Conservation (phyloP, 345 rosid genomes). For the Pelargonium nanum region DNA sequence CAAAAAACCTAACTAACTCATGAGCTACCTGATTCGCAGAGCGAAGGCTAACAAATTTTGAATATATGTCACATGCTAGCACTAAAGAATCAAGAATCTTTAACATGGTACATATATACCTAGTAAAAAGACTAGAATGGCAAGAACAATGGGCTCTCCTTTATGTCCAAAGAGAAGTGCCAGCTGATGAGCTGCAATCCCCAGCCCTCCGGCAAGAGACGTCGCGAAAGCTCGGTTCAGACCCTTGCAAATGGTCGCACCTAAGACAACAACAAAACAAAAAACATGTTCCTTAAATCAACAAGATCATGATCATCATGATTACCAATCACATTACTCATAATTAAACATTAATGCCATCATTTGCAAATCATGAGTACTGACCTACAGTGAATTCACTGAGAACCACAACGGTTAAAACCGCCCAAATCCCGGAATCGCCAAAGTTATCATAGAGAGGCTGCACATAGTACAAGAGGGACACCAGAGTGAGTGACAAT, state of each 20-base stretch:
- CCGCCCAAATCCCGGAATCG: conserved; percentile 78
- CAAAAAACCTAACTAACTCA: too few relatives aligned
- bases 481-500: conserved; percentile 62
- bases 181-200: conserved; percentile 49
- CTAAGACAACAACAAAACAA: conserved; percentile 19
- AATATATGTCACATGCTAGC: too few relatives aligned
- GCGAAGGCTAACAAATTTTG: too few relatives aligned
- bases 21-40: too few relatives aligned
- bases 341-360: background rate
- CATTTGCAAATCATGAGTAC: background rate
- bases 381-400: conserved; percentile 76
- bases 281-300: background rate
- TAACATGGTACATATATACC: too few relatives aligned
- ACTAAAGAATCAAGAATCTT: too few relatives aligned
- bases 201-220: conserved; percentile 46
- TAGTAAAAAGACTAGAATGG: conserved; percentile 50
- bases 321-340: background rate
- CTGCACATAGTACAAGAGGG: conserved; percentile 48
- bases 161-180: conserved; percentile 45
- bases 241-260: conserved; percentile 60
- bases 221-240: conserved; percentile 69
- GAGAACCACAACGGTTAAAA: conserved; percentile 67
- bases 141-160: conserved; percentile 59
- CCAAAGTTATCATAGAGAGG: conserved; percentile 66
- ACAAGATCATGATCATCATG: background rate